Evolutionary conservation across 352 stramenopile species (phyloP).

Genomic region (Globisporangium cederbergense): DNA sequence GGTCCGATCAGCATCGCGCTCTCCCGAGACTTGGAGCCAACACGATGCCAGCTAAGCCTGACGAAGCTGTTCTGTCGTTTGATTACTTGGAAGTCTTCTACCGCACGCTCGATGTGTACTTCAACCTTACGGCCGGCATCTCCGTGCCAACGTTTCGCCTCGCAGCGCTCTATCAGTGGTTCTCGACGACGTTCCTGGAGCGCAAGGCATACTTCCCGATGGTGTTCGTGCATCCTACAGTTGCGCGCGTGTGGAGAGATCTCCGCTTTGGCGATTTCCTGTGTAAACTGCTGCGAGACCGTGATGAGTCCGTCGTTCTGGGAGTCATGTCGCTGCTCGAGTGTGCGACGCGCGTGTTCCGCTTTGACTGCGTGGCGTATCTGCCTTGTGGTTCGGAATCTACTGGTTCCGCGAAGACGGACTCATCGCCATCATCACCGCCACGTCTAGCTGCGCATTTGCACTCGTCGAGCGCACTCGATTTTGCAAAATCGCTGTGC

Average conservation of each 20-base stretch:
- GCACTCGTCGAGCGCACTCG: slow-evolving; percentile 12
- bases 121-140: slow-evolving; percentile 32
- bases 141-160: slow-evolving; percentile 38
- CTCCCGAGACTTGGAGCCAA: not conserved
- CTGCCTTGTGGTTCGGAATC: not conserved
- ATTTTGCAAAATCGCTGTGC: slow-evolving; percentile 22
- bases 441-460: not conserved
- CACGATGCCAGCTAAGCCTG: not conserved
- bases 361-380: slow-evolving; percentile 11
- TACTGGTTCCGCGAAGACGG: too few relatives aligned
- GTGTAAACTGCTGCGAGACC: slow-evolving; percentile 28
- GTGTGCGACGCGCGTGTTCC: slow-evolving; percentile 33
- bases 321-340: slow-evolving; percentile 35
- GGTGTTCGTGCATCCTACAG: slow-evolving; percentile 21
- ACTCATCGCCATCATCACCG: not conserved
- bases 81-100: slow-evolving; percentile 23
- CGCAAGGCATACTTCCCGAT: slow-evolving; percentile 25
- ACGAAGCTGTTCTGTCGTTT: slow-evolving; percentile 6
- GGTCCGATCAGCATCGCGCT: slow-evolving; percentile 1
- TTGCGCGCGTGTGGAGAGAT: slow-evolving; percentile 28
- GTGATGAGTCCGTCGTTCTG: slow-evolving; percentile 34
- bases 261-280: slow-evolving; percentile 26
- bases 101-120: slow-evolving; percentile 38
- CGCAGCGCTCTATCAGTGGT: slow-evolving; percentile 33
- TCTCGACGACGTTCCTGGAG: slow-evolving; percentile 29